A percentile compares a stretch with the other conserved stretches of the same genome.
These are phyloP conservation scores for Beta lomatogona DNA, from an alignment of 179 eudicot species.

Conservation along the genomic window DNA sequence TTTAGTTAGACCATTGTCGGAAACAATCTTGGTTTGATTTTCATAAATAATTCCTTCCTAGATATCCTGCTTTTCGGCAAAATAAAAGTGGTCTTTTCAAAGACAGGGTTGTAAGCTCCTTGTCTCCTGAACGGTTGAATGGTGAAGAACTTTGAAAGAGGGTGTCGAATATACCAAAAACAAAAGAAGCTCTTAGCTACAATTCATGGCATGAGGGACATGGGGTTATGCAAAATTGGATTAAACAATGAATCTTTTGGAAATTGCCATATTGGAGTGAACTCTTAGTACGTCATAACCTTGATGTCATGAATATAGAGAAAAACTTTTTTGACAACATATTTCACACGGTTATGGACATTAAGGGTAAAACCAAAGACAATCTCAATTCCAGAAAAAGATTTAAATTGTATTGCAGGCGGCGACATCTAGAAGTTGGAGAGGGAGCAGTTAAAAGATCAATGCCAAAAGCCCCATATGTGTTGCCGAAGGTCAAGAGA, in stretches of 20 bases:
- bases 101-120: not conserved
- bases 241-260: not conserved
- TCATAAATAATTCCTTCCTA: too few species aligned
- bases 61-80: too few species aligned
- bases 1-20: not conserved
- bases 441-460: not conserved
- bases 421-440: not conserved
- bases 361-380: conserved; percentile 9
- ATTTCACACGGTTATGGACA: conserved; percentile 17
- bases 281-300: not conserved
- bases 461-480: conserved; percentile 1
- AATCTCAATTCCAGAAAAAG: conserved; percentile 9
- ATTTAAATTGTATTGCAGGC: not conserved
- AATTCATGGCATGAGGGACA: not conserved
- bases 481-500: conserved; percentile 4
- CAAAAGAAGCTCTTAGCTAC: too few species aligned
- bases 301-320: not conserved
- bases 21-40: too few species aligned
- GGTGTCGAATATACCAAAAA: not conserved
- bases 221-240: not conserved
- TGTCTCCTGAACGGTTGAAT: not conserved
- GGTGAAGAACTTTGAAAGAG: not conserved
- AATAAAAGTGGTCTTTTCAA: too few species aligned
- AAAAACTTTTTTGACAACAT: conserved; percentile 15
- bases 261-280: not conserved